Percentiles rank a stretch among this genome's conserved stretches.
Evolutionary conservation across 1,139 yeast species (phyloP).

Genomic region (Lodderomyces oxycetoniae): DNA sequence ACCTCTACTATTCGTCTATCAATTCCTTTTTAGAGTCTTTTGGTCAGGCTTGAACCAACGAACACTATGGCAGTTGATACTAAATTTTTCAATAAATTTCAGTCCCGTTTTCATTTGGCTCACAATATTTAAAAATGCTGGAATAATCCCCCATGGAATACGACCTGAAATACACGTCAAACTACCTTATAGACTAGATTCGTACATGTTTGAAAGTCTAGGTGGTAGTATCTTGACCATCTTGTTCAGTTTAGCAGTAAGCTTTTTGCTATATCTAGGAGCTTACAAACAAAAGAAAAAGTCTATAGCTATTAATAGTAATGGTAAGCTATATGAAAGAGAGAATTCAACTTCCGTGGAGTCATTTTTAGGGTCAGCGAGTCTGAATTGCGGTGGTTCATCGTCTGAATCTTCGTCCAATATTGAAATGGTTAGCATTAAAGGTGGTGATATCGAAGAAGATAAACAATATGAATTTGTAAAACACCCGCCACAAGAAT

Average conservation of each 20-base stretch:
- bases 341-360: not conserved
- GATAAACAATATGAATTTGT: not conserved
- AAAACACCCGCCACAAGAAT: constrained; percentile 4
- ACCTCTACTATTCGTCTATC: constrained; percentile 17
- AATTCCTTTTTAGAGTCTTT: constrained; percentile 19
- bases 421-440: constrained; percentile 9
- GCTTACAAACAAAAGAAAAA: constrained; percentile 5
- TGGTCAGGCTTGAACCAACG: constrained; percentile 33
- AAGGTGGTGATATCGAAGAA: constrained; percentile 2
- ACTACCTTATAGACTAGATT: constrained; percentile 39
- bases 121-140: constrained; percentile 56
- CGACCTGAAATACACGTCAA: constrained; percentile 55
- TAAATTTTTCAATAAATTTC: constrained; percentile 48
- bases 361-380: not conserved
- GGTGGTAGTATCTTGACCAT: constrained; percentile 16
- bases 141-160: constrained; percentile 48
- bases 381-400: not conserved
- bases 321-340: not conserved
- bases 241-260: constrained; percentile 12
- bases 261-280: constrained; percentile 15
- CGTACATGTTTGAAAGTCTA: constrained; percentile 25
- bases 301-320: not conserved
- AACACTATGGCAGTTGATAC: constrained; percentile 29
- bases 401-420: constrained; percentile 5
- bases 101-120: constrained; percentile 56